Evolutionary conservation across 371 early-diverging fungal genomes (phyloP).

Genomic region (Sporodiniella umbellata): DNA sequence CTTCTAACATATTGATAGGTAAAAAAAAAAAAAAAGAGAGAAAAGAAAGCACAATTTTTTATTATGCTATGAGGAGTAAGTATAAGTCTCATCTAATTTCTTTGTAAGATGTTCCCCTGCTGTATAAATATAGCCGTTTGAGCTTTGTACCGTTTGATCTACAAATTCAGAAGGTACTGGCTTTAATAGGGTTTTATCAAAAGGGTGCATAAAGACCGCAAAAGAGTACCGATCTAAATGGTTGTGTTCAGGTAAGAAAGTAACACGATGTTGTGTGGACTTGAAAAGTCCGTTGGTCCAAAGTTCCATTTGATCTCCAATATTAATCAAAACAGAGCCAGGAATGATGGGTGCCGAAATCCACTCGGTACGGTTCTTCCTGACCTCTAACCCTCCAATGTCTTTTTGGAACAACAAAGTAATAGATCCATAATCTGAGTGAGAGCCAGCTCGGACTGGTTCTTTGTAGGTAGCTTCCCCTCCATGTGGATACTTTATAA

Average conservation of each 20-base stretch:
- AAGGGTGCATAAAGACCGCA: constrained; percentile 67
- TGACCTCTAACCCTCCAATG: constrained; percentile 66
- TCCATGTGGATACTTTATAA: constrained; percentile 60
- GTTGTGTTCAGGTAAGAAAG: constrained; percentile 56
- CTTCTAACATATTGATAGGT: too few relatives aligned
- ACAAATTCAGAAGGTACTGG: constrained; percentile 43
- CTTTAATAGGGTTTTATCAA: constrained; percentile 33
- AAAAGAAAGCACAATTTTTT: constrained; percentile 3
- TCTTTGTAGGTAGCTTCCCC: constrained; percentile 32
- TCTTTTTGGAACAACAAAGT: constrained; percentile 74
- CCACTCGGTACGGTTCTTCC: constrained; percentile 53
- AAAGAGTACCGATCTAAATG: constrained; percentile 66
- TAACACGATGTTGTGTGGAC: constrained; percentile 71
- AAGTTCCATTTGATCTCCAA: constrained; percentile 60
- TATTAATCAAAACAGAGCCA: constrained; percentile 64
- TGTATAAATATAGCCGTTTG: constrained; percentile 14
- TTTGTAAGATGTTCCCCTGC: constrained; percentile 38
- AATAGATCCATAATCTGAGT: constrained; percentile 72
- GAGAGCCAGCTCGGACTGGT: constrained; percentile 57
- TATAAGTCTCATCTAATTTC: constrained; percentile 39
- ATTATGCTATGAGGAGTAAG: not conserved
- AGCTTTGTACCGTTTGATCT: constrained; percentile 1
- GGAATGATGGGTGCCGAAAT: constrained; percentile 62
- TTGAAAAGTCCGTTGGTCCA: constrained; percentile 74
- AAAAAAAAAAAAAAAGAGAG: not conserved